Evolutionary conservation across 495 filamentous ascomycete species (phyloP), one percentile per base, ranked within the genome.

Genomic region (Penicillium goetzii): DNA sequence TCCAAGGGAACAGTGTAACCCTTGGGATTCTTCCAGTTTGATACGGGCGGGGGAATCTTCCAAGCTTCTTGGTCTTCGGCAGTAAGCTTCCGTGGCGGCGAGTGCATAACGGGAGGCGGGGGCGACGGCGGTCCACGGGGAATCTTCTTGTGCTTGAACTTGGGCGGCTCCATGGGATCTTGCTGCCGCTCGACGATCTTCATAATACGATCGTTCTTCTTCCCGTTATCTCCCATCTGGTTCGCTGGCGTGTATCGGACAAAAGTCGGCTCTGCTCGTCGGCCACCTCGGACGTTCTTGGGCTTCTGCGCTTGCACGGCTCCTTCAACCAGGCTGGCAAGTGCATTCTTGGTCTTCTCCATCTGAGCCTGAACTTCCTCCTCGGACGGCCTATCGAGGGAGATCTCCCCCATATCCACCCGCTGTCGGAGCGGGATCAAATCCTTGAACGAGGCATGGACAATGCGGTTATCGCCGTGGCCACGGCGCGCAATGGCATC

Each of bases 21-120:
- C 78, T 97, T 97, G 0, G 94, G 91, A 70, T 99, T 99, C 85
- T 99, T 99, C 95, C 95, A 99, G 74, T 97, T 97, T 17, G 91
- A 96, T 3, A 99, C 90, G 0, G 96, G 90, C 0, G 95, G 94
- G 1, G 95, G 93, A 36, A 99, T 96, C 63, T 88, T 92, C 95
- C 95, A 99, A 15, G 89, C 90, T 75, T 97, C 95, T 77, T 98
- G 96, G 68, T 99, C 95, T 73, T 94, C 94, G 12, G 95, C 95
- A 0, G 96, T 98, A 26, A 99, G 84, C 74, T 98, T 98, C 62
- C 95, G 81, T 2, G 95, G 93, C 21, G 95, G 95, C 4, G 92
- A 97, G 68, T 97, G 96, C 87, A 99, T 92, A 45, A 99, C 85
- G 5, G 95, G 96, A 51, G 95, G 90, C 0, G 95, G 95, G 2